A percentile compares a stretch with the other conserved stretches of the same genome.
These are phyloP conservation scores for Clarireedia hainanense DNA, from an alignment of 2,329 filamentous ascomycete genomes.

Conservation along the genomic window DNA sequence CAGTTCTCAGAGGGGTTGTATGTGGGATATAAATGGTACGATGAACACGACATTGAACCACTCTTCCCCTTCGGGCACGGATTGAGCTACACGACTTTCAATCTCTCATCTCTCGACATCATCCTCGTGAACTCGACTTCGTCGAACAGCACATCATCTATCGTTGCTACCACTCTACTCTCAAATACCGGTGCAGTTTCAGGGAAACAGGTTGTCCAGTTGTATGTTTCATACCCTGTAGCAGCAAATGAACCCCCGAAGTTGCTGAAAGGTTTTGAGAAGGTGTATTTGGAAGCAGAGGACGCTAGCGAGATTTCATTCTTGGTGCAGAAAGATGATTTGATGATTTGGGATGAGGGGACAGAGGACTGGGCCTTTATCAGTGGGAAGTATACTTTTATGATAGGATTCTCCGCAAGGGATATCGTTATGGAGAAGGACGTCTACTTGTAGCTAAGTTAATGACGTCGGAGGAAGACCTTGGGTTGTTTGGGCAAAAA, in stretches of 20 bases:
- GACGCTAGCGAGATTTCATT: not conserved
- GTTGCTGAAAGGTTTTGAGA: conserved; percentile 10
- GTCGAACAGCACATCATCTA: not conserved
- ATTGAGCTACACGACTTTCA: conserved; percentile 4
- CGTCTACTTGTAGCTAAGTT: not conserved
- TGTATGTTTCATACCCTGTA: conserved; percentile 10
- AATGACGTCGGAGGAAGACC: too few species aligned
- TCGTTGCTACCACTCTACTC: not conserved
- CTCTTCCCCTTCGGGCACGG: conserved; percentile 56
- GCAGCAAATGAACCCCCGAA: not conserved
- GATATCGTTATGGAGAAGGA: not conserved
- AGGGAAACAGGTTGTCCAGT: conserved; percentile 12
- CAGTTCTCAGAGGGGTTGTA: conserved; percentile 55
- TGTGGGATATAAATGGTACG: conserved; percentile 56
- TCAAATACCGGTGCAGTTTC: not conserved
- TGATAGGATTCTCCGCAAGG: not conserved
- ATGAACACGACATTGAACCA: conserved; percentile 44
- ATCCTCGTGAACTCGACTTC: not conserved
- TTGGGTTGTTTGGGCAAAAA: too few species aligned
- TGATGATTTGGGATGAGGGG: conserved; percentile 35
- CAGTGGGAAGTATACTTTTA: conserved; percentile 27
- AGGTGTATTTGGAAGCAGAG: conserved; percentile 1
- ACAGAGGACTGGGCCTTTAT: conserved; percentile 34
- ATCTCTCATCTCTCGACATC: not conserved
- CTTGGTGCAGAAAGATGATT: conserved; percentile 23